Percentiles rank a stretch among this genome's conserved stretches.
Evolutionary conservation across 2,329 filamentous ascomycete species (phyloP).

Genomic region (Alternaria arbusti): DNA sequence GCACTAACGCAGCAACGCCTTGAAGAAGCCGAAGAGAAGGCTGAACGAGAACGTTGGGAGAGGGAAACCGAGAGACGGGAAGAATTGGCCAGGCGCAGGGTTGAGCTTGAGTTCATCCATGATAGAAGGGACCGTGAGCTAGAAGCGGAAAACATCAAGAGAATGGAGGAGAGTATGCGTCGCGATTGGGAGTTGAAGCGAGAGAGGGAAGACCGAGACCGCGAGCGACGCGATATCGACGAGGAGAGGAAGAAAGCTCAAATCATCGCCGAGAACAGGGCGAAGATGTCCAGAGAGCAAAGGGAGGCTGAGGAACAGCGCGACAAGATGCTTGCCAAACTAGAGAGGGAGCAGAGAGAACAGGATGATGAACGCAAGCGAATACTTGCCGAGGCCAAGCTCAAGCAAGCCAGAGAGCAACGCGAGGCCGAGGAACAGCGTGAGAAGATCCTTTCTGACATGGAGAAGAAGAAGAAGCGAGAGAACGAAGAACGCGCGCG

Average conservation of each 20-base stretch:
- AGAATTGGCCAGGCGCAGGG: slow-evolving; percentile 42
- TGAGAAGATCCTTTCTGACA: slow-evolving; percentile 40
- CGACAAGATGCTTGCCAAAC: slow-evolving; percentile 34
- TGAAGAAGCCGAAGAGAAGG: slow-evolving; percentile 45
- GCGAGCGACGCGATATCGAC: slow-evolving; percentile 48
- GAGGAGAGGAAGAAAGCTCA: slow-evolving; percentile 50
- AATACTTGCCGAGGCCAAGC: slow-evolving; percentile 41
- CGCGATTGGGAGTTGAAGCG: slow-evolving; percentile 41
- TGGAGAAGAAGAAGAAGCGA: slow-evolving; percentile 48
- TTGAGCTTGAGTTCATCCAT: slow-evolving; percentile 47
- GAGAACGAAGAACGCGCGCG: slow-evolving; percentile 36
- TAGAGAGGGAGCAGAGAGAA: slow-evolving; percentile 34
- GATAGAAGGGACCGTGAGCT: slow-evolving; percentile 41
- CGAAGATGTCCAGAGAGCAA: slow-evolving; percentile 27
- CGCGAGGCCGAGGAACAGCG: slow-evolving; percentile 32
- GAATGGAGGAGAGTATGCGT: slow-evolving; percentile 38
- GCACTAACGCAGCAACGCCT: slow-evolving; percentile 44
- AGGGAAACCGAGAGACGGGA: slow-evolving; percentile 45
- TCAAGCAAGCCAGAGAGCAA: slow-evolving; percentile 36
- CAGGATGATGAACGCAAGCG: slow-evolving; percentile 34
- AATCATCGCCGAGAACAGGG: slow-evolving; percentile 45
- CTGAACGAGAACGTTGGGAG: slow-evolving; percentile 45
- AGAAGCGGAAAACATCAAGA: slow-evolving; percentile 34
- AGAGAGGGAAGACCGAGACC: slow-evolving; percentile 40
- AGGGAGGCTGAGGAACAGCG: slow-evolving; percentile 33